Conservation (phyloP, 768 basidiomycete genomes). For the Saitozyma sp. region DNA sequence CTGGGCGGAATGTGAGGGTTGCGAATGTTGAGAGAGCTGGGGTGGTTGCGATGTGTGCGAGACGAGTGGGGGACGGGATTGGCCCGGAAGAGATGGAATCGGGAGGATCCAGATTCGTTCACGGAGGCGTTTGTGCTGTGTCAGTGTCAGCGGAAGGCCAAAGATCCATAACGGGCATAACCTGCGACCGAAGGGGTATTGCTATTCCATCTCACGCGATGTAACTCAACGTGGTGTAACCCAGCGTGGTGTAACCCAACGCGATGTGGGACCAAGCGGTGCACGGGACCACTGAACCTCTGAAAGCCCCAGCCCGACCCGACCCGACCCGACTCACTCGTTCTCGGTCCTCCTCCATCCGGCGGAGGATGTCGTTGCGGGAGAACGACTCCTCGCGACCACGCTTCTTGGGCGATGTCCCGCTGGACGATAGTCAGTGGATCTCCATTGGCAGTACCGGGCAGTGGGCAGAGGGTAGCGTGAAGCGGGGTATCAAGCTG, state of each 20-base stretch:
- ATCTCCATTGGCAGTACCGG: too few species aligned
- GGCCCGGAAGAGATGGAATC: conserved; percentile 24
- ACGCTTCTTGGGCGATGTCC: conserved; percentile 31
- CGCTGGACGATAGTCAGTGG: not conserved
- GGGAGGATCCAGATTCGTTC: conserved; percentile 75
- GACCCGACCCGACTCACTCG: conserved; percentile 54
- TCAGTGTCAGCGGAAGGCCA: conserved; percentile 7
- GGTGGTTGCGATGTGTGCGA: too few species aligned
- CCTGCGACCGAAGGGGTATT: not conserved
- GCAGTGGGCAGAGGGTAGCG: not conserved
- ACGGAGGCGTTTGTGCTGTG: conserved; percentile 75
- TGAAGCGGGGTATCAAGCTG: not conserved
- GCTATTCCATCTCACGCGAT: too few species aligned
- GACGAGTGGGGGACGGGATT: too few species aligned
- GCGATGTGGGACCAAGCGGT: not conserved
- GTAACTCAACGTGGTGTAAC: too few species aligned
- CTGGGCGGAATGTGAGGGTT: conserved; percentile 12
- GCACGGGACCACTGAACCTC: not conserved
- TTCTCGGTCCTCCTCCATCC: conserved; percentile 89
- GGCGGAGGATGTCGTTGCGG: conserved; percentile 71
- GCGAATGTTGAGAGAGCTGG: not conserved
- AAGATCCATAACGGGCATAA: too few species aligned
- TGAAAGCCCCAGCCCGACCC: too few species aligned
- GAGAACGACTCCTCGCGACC: conserved; percentile 55
- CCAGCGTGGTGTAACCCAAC: too few species aligned